Evolutionary conservation across 2,329 filamentous ascomycete species (phyloP), one percentile per base, ranked within the genome.

Genomic region (Exophiala viscosa): DNA sequence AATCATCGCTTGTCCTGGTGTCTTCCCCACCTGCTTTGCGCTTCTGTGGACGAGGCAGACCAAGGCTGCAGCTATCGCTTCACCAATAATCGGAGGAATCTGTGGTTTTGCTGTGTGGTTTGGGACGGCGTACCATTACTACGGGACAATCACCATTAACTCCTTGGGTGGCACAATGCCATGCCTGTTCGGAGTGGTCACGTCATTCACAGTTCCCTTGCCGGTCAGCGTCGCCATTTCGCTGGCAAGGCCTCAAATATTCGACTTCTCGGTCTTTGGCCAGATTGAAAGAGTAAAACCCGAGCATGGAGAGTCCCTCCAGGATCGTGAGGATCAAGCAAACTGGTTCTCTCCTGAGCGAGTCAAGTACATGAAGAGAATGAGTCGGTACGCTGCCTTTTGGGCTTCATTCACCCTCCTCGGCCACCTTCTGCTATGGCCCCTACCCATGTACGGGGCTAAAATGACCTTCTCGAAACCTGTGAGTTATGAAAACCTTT

Each of bases 31-130:
- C 0, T 85, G 87, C 0, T 74, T 95, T 56, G 88, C 88, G 0
- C 78, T 96, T 0, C 75, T 90, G 50, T 96, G 90, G 88, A 81
- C 79, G 44, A 82, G 85, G 1, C 89, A 95, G 67, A 89, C 88
- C 64, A 83, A 81, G 73, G 82, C 81, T 67, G 71, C 69, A 1
- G 66, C 69, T 0, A 60, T 72, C 1, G 53, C 60, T 1, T 57
- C 69, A 0, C 70, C 70, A 0, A 86, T 85, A 0, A 73, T 90
- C 1, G 87, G 87, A 3, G 78, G 90, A 2, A 75, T 73, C 20
- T 83, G 82, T 59, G 82, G 85, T 1, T 71, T 91, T n/a, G 82
- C 84, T 52, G 86, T 85, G 14, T 91, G 88, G 88, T 79, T 91
- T 2, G 86, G 90, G 5, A 89, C 86, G 0, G 80, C 87, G 4